Evolutionary conservation across 345 rosid species (phyloP).

Genomic region (Raphanus raphanistrum): DNA sequence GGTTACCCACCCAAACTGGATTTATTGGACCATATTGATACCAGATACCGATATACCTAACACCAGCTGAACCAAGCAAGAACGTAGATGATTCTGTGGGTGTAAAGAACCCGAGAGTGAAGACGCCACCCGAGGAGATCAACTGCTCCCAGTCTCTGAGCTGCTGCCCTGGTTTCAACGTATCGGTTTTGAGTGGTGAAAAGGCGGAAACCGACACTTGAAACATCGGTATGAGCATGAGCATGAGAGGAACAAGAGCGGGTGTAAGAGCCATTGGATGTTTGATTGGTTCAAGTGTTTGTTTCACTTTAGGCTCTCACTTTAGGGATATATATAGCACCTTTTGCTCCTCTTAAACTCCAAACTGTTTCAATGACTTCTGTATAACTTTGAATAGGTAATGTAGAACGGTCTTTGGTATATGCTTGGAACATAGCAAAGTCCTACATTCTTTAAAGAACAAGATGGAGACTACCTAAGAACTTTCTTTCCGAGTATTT

Average conservation of each 20-base stretch:
- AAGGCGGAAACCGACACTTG: neutral
- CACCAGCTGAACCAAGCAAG: constrained; percentile 41
- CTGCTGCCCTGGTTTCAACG: constrained; percentile 49
- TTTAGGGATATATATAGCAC: neutral
- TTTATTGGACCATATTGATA: constrained; percentile 35
- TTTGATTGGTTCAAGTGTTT: constrained; percentile 1
- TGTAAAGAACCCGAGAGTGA: constrained; percentile 64
- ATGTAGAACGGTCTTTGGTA: neutral
- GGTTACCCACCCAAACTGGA: constrained; percentile 64
- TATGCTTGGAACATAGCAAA: neutral
- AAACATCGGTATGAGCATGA: constrained; percentile 20
- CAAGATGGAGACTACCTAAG: neutral
- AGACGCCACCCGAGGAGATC: constrained; percentile 42
- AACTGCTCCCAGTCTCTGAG: constrained; percentile 66
- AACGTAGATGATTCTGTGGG: constrained; percentile 36
- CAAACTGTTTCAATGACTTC: neutral
- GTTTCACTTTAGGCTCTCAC: neutral
- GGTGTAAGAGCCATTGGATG: constrained; percentile 23
- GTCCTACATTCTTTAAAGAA: neutral
- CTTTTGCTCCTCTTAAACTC: neutral
- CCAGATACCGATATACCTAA: constrained; percentile 59
- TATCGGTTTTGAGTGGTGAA: constrained; percentile 32
- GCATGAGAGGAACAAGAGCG: constrained; percentile 14
- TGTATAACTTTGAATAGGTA: neutral
- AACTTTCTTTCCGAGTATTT: neutral